Base-by-base conservation (phyloP, 2,329 filamentous ascomycete genomes). In the Scytalidium lignicola region DNA sequence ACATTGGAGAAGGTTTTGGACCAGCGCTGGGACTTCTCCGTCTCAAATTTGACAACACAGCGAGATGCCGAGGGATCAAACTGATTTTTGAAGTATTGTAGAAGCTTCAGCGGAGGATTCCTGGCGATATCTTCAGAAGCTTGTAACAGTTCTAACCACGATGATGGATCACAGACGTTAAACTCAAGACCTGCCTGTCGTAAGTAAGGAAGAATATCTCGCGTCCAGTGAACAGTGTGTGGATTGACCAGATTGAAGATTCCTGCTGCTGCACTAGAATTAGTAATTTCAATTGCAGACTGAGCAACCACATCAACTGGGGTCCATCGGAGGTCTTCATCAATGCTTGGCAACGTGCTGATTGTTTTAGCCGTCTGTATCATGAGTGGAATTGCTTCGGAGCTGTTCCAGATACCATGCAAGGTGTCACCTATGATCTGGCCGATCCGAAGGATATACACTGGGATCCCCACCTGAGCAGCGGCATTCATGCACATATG, bases 311-410 rank as follows among this genome's bases (percentile, higher is more conserved):
- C 4, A n/a, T 37, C 32, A 37, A 37, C 32, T n/a, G 32, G 32
- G 6, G 15, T 13, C 32, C 32, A 37, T 15, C n/a, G 15, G 32
- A 21, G 39, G 48, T 53, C 60, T 48, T 78, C 74, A 2, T 70
- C 60, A 2, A 81, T 62, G 8, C 60, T 58, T 2, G 76, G 76
- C 3, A 80, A 62, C 0, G 65, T 62, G 1, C 71, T 71, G 1
- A 73, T 66, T n/a, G 32, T 37, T 5, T 5, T 37, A 9, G 32
- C 32, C 10, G 12, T 37, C 15, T 37, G 32, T 4, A 37, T 37
- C 12, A 37, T 37, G 5, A 37, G 10, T 5, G 32, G 32, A 37
- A 37, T 37, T 17, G 32, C 32, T 13, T 37, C 32, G n/a, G 10
- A 15, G 32, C 12, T 13, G 15, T 37, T 37, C 32, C 32, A 37